Conservation (phyloP, 176 grass and related monocot species). For the Carex cristatella region DNA sequence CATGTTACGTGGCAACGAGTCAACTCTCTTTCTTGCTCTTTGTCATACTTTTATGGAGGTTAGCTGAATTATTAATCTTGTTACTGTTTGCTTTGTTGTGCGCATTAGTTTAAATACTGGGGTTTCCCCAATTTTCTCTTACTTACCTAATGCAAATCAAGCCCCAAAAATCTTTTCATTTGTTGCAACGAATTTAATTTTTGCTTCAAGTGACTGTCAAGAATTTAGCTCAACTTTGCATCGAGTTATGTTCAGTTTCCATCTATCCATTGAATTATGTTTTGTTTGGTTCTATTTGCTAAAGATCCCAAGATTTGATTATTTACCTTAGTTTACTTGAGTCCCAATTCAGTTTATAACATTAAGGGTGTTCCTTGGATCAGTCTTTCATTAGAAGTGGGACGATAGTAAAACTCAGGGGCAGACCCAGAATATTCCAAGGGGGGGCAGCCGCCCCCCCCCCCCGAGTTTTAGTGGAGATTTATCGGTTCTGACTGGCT, state of each 20-base stretch:
- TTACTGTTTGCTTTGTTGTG: neutral
- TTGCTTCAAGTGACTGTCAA: neutral
- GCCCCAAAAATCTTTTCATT: constrained; percentile 8
- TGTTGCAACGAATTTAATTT: neutral
- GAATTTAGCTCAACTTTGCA: neutral
- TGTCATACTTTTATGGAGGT: constrained; percentile 94
- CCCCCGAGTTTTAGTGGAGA: too few relatives aligned
- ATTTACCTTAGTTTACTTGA: neutral
- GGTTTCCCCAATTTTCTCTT: neutral
- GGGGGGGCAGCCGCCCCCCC: too few relatives aligned
- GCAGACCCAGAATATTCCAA: too few relatives aligned
- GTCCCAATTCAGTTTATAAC: neutral
- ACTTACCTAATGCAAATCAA: neutral
- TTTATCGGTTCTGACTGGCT: too few relatives aligned
- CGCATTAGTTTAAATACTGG: neutral
- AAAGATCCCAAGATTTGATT: neutral
- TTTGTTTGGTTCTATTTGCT: neutral
- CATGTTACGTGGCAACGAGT: constrained; percentile 86
- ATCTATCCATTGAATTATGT: neutral
- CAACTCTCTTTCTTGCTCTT: constrained; percentile 77
- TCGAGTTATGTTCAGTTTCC: neutral
- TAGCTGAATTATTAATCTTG: constrained; percentile 9
- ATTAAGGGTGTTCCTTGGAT: neutral
- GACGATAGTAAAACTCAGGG: neutral
- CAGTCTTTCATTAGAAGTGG: neutral